These are phyloP conservation scores for Hippophae tibetana DNA, from an alignment of 306 rosid species.

Conservation along the genomic window DNA sequence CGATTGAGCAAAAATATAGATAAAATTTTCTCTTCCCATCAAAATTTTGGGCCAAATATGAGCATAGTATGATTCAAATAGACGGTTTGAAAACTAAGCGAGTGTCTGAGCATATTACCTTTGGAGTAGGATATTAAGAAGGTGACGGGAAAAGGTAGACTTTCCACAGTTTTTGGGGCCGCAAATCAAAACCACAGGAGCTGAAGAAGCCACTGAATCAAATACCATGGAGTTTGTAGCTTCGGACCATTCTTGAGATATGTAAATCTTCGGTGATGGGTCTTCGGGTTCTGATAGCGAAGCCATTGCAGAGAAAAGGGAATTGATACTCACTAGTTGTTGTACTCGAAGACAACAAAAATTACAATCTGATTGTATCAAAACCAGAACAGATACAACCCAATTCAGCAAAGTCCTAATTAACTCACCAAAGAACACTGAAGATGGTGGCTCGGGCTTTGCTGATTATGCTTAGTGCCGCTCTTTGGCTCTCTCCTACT, in stretches of 20 bases:
- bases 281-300: slow-evolving; percentile 21
- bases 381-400: too few relatives aligned
- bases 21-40: background rate
- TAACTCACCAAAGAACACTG: too few relatives aligned
- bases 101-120: slow-evolving; percentile 21
- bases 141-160: slow-evolving; percentile 79
- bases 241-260: slow-evolving; percentile 59
- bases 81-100: background rate
- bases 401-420: too few relatives aligned
- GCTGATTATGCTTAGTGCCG: too few relatives aligned
- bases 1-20: background rate
- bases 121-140: slow-evolving; percentile 54
- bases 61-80: background rate
- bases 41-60: background rate
- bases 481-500: too few relatives aligned
- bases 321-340: too few relatives aligned
- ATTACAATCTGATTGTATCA: too few relatives aligned
- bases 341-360: too few relatives aligned
- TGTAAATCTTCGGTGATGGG: slow-evolving; percentile 41
- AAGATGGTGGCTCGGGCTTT: too few relatives aligned
- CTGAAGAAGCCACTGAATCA: slow-evolving; percentile 30
- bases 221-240: slow-evolving; percentile 48
- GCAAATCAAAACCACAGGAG: slow-evolving; percentile 58
- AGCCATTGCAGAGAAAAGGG: slow-evolving; percentile 22
- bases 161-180: slow-evolving; percentile 86